phyloP scores from a whole-genome alignment of 768 basidiomycete species.

The Rhizopogon sp. region DNA sequence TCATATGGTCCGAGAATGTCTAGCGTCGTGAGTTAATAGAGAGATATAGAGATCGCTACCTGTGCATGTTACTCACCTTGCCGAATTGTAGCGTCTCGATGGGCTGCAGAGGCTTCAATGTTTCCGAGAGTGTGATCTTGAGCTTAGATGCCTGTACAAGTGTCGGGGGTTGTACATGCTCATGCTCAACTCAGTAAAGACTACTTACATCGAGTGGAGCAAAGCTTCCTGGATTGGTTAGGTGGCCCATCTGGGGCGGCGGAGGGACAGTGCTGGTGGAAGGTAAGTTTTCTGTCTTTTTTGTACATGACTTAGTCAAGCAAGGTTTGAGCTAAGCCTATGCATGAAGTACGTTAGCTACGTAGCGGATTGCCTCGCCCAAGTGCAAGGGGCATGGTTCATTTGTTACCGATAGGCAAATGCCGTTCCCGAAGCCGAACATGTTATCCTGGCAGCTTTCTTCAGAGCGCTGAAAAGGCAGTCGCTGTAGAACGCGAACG shows the following conservation, averaged over 20 bases:
- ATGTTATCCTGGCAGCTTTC: too few species aligned
- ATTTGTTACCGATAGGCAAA: too few species aligned
- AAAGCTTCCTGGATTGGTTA: background rate
- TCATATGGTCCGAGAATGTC: constrained; percentile 78
- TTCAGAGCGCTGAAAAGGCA: too few species aligned
- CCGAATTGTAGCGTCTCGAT: constrained; percentile 52
- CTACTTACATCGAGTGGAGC: constrained; percentile 16
- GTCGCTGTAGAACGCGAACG: too few species aligned
- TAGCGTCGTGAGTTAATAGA: constrained; percentile 13
- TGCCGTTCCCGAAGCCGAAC: too few species aligned
- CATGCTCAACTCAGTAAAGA: background rate
- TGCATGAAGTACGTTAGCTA: too few species aligned
- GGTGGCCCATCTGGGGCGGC: background rate
- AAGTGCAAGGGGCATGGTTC: too few species aligned
- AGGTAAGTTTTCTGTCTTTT: too few species aligned
- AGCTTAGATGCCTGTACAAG: constrained; percentile 49
- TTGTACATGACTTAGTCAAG: too few species aligned
- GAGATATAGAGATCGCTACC: constrained; percentile 1
- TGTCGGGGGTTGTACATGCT: background rate
- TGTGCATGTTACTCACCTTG: constrained; percentile 32
- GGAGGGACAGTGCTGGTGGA: background rate
- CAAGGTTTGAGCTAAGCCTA: too few species aligned
- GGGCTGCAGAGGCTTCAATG: constrained; percentile 46
- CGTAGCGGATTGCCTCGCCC: too few species aligned
- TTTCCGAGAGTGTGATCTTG: constrained; percentile 38